Evolutionary conservation across 805 yeast species (phyloP), one percentile per base, ranked within the genome.

Genomic region (Brettanomyces sp.): DNA sequence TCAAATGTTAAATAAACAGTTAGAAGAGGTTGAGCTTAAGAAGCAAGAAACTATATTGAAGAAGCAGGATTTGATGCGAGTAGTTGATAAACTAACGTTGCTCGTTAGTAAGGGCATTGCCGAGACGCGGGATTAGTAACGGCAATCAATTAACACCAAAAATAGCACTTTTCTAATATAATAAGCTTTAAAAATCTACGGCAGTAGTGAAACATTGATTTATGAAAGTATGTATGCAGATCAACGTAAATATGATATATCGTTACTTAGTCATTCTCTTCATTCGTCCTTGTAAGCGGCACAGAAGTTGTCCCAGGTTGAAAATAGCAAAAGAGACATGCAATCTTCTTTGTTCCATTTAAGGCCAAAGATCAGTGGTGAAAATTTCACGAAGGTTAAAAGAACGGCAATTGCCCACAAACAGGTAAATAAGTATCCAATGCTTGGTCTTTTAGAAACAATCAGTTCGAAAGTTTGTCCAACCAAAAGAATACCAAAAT

Each of bases 71-170:
- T 62, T 88, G 35, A 62, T 81, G 46, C 65, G 68, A 12, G 74
- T 77, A 67, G 81, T 88, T 43, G 85, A 85, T 62, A 73, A 69
- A 0, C 63, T 89, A 53, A 87, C 88, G 23, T 55, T 77, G 41
- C 73, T 74, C 13, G 74, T 82, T 8, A 77, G 87, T 8, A 58
- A 59, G 7, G 85, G 83, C 0, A 74, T 77, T 3, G 69, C 78
- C 2, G 63, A 65, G 32, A 67, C 77, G 0, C 65, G 71, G 21
- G 45, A 43, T 28, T 43, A 35, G 30, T 4, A 13, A 22, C 34
- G n/a, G 13, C 8, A 18, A 12, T 12, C 22, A n/a, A 35, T n/a
- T 12, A 8, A 28, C 7, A 28, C 32, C 32, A 18, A 18, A 18
- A 18, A 18, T 9, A 9, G 7, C 32, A 28, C 32, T 28, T 28